These are phyloP conservation scores for Leptographium radiaticola DNA, from an alignment of 2,329 filamentous ascomycete species.

Conservation along the genomic window DNA sequence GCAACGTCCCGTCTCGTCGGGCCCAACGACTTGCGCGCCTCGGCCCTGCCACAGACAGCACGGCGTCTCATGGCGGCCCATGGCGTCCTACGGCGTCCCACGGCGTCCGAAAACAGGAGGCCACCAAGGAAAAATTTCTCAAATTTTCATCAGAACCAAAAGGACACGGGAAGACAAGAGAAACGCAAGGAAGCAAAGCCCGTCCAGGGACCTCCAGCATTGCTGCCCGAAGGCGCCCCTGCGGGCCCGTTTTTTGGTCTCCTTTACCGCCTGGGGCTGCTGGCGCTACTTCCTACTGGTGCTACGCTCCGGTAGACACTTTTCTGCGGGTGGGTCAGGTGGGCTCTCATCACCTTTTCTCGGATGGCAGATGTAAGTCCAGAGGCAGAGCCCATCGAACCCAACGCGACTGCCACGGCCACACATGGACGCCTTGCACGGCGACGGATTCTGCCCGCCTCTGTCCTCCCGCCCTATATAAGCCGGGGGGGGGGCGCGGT, in stretches of 20 bases:
- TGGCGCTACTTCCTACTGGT: background rate
- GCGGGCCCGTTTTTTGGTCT: background rate
- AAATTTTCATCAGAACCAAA: background rate
- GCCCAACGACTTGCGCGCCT: too few species aligned
- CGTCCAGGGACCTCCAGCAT: conserved; percentile 3
- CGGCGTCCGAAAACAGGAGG: background rate
- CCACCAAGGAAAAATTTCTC: too few species aligned
- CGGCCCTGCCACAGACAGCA: background rate
- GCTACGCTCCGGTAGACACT: background rate
- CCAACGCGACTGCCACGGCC: background rate
- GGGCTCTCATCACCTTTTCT: background rate
- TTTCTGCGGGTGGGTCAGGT: background rate
- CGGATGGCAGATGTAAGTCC: background rate
- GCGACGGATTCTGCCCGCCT: background rate
- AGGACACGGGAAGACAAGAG: background rate
- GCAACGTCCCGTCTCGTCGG: too few species aligned
- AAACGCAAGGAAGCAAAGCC: background rate
- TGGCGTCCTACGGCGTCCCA: background rate
- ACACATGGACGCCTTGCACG: background rate
- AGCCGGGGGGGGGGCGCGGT: background rate
- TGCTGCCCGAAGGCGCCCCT: conserved; percentile 8
- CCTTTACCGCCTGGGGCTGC: background rate
- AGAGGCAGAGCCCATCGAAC: background rate
- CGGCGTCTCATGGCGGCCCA: background rate
- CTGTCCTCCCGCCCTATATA: background rate